Evolutionary conservation across 305 asterid genomes (phyloP), one percentile per base, ranked within the genome.

Genomic region (Fraxinus velutina): DNA sequence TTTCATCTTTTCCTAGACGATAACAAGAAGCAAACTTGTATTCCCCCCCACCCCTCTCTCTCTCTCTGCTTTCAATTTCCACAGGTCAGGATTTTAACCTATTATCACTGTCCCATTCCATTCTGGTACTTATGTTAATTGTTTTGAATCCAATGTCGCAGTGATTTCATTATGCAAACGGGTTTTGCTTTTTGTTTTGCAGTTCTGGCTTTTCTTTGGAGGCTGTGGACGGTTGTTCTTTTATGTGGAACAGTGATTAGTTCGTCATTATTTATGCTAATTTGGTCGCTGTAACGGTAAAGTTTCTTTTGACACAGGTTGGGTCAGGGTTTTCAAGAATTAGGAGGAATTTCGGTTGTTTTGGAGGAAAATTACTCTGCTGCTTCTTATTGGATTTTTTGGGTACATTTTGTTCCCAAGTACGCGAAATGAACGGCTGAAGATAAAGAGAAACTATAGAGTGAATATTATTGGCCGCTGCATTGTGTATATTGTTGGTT

Each of bases 81-180:
- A 37, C 88, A 82, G 89, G 90, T 89, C 82, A 73, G 86, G 77
- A 30, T 55, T 83, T 86, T n/a, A 78, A 55, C 87, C 68, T 27
- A 82, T 85, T 83, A 73, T 77, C 39, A 37, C 70, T 81, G 66
- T 76, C 74, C 19, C 73, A 24, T 73, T 17, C 27, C 73, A 19
- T 75, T 62, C 22, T 75, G 34, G 73, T 76, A 80, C 75, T 79
- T 76, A 36, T 78, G 66, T 83, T 66, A 84, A 70, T 87, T 81
- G 34, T 71, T 84, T 50, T 75, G 47, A 60, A 62, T 36, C 80
- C 85, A 79, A 47, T 76, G 84, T 64, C 73, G 81, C 85, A 80
- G 79, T 82, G 81, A 80, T 84, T 83, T 80, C 72, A 79, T 84
- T 81, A 78, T 86, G 79, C 78, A 42, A 50, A 80, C 78, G 66